Base-by-base conservation (phyloP, 805 yeast species). In the Yarrowia bubula region DNA sequence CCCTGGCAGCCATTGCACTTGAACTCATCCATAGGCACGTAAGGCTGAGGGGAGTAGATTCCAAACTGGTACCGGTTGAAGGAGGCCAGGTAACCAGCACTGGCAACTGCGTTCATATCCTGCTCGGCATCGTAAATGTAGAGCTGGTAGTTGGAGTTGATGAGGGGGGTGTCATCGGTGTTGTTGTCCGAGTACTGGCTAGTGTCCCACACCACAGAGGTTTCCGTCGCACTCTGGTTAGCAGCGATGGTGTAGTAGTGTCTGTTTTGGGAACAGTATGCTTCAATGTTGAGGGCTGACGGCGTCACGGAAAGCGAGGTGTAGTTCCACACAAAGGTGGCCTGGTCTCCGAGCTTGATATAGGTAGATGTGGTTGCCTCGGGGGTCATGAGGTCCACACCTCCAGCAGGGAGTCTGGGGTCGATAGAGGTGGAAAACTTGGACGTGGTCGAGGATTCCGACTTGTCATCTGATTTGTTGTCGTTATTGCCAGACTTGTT, bases 281-380 rank as follows among this genome's bases (percentile, higher is more conserved):
- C 78, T 65, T 75, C 77, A 41, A 78, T 73, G 60, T 78, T 76
- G 48, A 78, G 66, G 0, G 75, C 75, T 8, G 71, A 66, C 0
- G 81, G 81, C 8, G 77, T 71, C n/a, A 75, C 71, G 3, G 64
- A 46, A 14, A 78, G 70, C 63, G 71, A 69, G 13, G 80, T 77
- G 67, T 74, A 78, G 37, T 72, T 71, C 81, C 81, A 78, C 37
- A 73, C 70, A 66, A 78, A 78, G 7, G 81, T 76, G 18, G 79
- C 80, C 33, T 68, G 66, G 18, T 71, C 74, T 3, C 81, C 80
- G 37, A 74, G 68, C 67, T 75, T 75, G 64, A 78, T 68, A 61
- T 78, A 78, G 0, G 79, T 75, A 9, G 72, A 53, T 38, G 70
- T 69, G 10, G 78, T 74, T 5, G 76, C 67, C 8, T 69, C 70